Evolutionary conservation across 1,139 yeast species (phyloP), one percentile per base, ranked within the genome.

Genomic region (Yamadazyma kanchanaburiensis): DNA sequence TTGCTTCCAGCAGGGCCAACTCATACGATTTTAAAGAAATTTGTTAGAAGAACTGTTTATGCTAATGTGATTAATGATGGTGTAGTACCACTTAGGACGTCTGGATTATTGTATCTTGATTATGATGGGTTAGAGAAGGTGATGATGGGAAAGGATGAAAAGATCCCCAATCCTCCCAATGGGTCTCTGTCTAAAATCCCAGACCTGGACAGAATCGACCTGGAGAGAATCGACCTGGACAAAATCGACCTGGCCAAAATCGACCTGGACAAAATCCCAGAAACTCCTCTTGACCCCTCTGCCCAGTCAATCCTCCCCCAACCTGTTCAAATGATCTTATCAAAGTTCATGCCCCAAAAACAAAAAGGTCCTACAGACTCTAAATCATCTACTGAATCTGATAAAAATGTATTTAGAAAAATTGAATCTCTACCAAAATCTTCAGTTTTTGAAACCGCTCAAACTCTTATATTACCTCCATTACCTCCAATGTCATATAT

Each of bases 1-100:
- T 54, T 84, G 12, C 58, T 91, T 18, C 95, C 97, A 0, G 73
- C 87, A 0, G 94, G 94, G 1, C 87, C 94, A 0, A 79, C 94
- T 0, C 87, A 84, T 46, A 67, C 60, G 22, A 71, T 82, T 1
- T 62, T 91, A 33, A 69, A 71, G 34, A 58, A 58, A 42, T 91
- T 91, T 52, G 60, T 61, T 29, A 66, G 83, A 34, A 64, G 97
- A 42, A 84, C 94, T 0, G 65, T 83, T 1, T 82, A 86, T 48
- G 89, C 94, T 2, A 85, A 85, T 48, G 78, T 81, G 1, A 64
- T 80, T n/a, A 78, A 84, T 49, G 96, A 86, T 53, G 98, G 97
- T 0, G 88, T 91, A 33, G 98, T 91, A 0, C 97, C 98, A 0
- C 61, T 91, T 27, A 65, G 96, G 33, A 88, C 98, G 0, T 77